Conservation (phyloP, 139 green algal genomes). For the Pleodorina starrii region DNA sequence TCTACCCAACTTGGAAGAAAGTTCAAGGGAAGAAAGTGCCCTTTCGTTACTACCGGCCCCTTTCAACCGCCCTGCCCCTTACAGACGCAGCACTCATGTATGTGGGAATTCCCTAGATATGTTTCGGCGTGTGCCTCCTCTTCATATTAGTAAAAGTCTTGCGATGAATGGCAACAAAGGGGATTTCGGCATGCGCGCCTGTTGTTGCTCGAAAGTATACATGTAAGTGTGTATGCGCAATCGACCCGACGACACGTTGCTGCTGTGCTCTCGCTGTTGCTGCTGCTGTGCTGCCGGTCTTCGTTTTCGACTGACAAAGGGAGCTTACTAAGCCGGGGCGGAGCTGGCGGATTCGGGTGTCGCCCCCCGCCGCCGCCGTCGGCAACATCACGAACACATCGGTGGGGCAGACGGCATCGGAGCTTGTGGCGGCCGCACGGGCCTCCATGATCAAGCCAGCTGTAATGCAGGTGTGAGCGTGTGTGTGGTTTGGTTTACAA, state of each 20-base stretch:
- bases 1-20: too few species aligned
- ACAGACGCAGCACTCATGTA: too few species aligned
- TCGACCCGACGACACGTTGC: too few species aligned
- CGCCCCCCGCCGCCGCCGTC: not conserved
- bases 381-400: too few species aligned
- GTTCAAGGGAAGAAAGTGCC: too few species aligned
- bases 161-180: too few species aligned
- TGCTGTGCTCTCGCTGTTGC: too few species aligned
- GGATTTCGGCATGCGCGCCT: too few species aligned
- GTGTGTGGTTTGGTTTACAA: not conserved
- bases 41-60: not conserved
- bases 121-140: not conserved
- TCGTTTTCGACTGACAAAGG: not conserved
- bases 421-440: not conserved
- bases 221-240: too few species aligned
- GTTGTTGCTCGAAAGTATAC: too few species aligned
- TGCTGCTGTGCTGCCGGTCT: not conserved
- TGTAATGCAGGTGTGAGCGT: not conserved
- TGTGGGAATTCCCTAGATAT: not conserved
- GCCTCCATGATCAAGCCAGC: not conserved
- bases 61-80: too few species aligned
- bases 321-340: not conserved
- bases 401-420: not conserved
- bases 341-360: slow-evolving; percentile 16
- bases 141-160: too few species aligned